These are phyloP conservation scores for Aureobasidium zeae DNA, from an alignment of 2,329 filamentous ascomycete genomes.

Conservation along the genomic window DNA sequence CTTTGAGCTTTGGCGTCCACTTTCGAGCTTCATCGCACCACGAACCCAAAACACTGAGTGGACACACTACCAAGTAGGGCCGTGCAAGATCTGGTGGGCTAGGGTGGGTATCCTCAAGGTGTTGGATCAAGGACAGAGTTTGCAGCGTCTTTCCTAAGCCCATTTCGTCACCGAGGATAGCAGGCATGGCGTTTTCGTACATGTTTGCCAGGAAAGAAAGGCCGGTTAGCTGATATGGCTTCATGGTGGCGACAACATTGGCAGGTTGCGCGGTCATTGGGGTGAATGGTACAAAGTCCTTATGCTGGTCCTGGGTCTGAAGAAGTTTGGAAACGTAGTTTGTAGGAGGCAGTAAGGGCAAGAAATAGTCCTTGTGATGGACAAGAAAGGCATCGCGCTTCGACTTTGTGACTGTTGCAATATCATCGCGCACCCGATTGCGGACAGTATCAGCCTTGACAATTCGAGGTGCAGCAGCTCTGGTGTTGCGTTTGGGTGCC, in stretches of 20 bases:
- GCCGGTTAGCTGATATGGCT: constrained; percentile 43
- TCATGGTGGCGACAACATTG: constrained; percentile 42
- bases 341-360: constrained; percentile 37
- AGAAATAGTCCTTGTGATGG: constrained; percentile 37
- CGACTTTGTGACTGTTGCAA: constrained; percentile 33
- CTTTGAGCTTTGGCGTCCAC: constrained; percentile 41
- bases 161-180: constrained; percentile 44
- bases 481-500: neutral
- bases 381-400: constrained; percentile 40
- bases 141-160: constrained; percentile 44
- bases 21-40: constrained; percentile 41
- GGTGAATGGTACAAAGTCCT: constrained; percentile 29
- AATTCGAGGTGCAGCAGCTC: neutral
- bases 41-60: constrained; percentile 41
- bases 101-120: constrained; percentile 35
- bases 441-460: constrained; percentile 33
- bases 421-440: constrained; percentile 33
- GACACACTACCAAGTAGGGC: constrained; percentile 42
- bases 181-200: constrained; percentile 36
- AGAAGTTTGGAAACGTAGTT: constrained; percentile 37
- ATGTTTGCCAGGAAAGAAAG: constrained; percentile 42
- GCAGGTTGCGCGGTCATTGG: constrained; percentile 34
- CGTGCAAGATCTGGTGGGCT: constrained; percentile 31
- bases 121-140: constrained; percentile 42
- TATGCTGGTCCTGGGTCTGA: constrained; percentile 16